Evolutionary conservation across 2,329 filamentous ascomycete genomes (phyloP), one percentile per base, ranked within the genome.

Genomic region (Blastomyces gilchristii): DNA sequence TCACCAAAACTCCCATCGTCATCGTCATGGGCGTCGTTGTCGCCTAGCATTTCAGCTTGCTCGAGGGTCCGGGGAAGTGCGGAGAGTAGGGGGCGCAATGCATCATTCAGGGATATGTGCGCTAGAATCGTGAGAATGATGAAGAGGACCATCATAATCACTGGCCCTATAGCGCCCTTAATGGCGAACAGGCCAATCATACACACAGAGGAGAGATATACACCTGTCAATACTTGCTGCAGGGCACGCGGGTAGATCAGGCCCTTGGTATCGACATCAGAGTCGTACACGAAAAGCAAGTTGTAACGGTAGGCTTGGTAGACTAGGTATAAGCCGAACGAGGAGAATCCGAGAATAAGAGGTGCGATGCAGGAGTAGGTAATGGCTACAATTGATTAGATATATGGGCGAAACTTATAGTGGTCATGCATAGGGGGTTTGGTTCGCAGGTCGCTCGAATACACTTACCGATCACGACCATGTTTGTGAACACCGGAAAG

Each of bases 291-390:
- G 74, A 90, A 97, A 60, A 97, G 82, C 61, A 96, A 80, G 71
- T 96, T 96, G 80, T 97, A 96, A 45, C 90, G 85, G 80, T 91
- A 96, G 47, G 91, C 89, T 62, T 93, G 79, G 72, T 96, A 95
- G 72, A 96, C 91, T 47, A 94, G 79, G 47, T 82, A 84, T 66
- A 97, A 83, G 34, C 90, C 91, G 18, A 89, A 79, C 0, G 88
- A 87, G 5, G 90, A 89, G 71, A 96, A 96, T 8, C 87, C 84
- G 25, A 96, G 81, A 62, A 96, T 87, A 0, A 97, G 78, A 0
- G 92, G 92, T 1, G 91, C 90, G 69, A 97, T 95, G 68, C 87
- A 89, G 1, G 91, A 87, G 72, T 97, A 97, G 45, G 87, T 89
- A 62, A 97, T 84, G 39, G 89, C 90, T 89, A 69, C 22, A 53